Base-by-base conservation (phyloP, 176 grass and related monocot genomes). In the Aegilops umbellulata region DNA sequence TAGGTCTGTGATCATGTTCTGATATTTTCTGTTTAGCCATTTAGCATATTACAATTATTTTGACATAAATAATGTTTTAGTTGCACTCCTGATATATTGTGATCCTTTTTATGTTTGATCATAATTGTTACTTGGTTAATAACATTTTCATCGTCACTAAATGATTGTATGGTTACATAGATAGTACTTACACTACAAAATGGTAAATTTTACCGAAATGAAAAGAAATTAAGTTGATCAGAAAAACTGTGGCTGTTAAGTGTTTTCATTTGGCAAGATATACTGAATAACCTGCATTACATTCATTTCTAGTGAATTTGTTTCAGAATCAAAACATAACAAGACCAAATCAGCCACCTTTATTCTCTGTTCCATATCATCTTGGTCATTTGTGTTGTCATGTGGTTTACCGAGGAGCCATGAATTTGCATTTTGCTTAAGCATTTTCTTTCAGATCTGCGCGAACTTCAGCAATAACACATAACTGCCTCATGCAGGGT, bases 401-500 rank as follows among this genome's bases (percentile, higher is more conserved):
- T 89, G 44, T 60, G 29, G 34, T 64, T 79, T 58, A 42, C 13
- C 23, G 64, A 83, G 4, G 12, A 78, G 60, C 8, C 17, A 19
- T 27, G 12, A 51, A 27, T 81, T 69, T 89, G 26, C 47, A 55
- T 58, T 69, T 86, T 58, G 2, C 61, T 66, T 39, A 55, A 83
- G 1, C 62, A 67, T 42, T 71, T 86, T 51, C 53, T 86, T 86
- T 82, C 38, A 53, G 0, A 66, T 47, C 9, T 76, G 34, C 12
- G 8, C 20, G 35, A 76, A 61, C 19, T 67, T 41, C 5, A 76
- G 16, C 30, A 47, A 58, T 77, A 75, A 78, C 79, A 69, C 6
- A 69, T 8, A 25, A 17, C 57, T 87, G 47, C 36, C 25, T 88
- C 82, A 68, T 94, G 82, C 92, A 94, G 97, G 75, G 97, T 98